Conservation (phyloP, 2,329 filamentous ascomycete species). For the Aspergillus ochraceoroseus region DNA sequence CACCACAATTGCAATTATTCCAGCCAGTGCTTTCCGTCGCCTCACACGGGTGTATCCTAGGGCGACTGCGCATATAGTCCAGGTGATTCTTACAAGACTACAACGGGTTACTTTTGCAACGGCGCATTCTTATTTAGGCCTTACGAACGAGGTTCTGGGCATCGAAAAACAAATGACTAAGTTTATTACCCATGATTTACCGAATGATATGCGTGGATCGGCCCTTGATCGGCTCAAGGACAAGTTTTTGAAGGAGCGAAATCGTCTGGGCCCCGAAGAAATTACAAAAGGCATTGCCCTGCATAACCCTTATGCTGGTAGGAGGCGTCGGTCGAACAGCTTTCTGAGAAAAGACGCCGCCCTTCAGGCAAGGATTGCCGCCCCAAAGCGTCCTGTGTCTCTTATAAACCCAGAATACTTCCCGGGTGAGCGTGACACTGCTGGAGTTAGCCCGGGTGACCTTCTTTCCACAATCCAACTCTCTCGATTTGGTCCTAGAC, state of each 20-base stretch:
- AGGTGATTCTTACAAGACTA: slow-evolving; percentile 90
- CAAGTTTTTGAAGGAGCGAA: slow-evolving; percentile 81
- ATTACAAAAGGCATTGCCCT: slow-evolving; percentile 88
- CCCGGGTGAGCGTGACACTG: slow-evolving; percentile 32
- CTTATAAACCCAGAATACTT: slow-evolving; percentile 18
- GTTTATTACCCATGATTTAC: slow-evolving; percentile 84
- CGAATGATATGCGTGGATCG: slow-evolving; percentile 80
- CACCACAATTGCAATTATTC: slow-evolving; percentile 97
- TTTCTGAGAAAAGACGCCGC: slow-evolving; percentile 74
- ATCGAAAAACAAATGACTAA: slow-evolving; percentile 93
- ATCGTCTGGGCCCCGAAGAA: slow-evolving; percentile 75
- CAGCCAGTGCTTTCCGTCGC: slow-evolving; percentile 88
- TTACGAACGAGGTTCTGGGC: slow-evolving; percentile 85
- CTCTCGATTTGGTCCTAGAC: slow-evolving; percentile 56
- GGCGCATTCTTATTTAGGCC: slow-evolving; percentile 86
- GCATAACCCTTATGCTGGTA: slow-evolving; percentile 68
- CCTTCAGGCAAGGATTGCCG: slow-evolving; percentile 58
- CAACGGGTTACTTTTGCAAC: slow-evolving; percentile 93
- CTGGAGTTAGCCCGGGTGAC: slow-evolving; percentile 66
- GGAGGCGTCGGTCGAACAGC: slow-evolving; percentile 66
- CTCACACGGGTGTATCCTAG: slow-evolving; percentile 92
- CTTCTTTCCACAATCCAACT: slow-evolving; percentile 72
- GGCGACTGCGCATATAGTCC: slow-evolving; percentile 93
- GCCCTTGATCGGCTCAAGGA: slow-evolving; percentile 81
- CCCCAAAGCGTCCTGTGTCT: slow-evolving; percentile 36